phyloP scores from a whole-genome alignment of 106 monocot genomes.

The Gastrodia elata region DNA sequence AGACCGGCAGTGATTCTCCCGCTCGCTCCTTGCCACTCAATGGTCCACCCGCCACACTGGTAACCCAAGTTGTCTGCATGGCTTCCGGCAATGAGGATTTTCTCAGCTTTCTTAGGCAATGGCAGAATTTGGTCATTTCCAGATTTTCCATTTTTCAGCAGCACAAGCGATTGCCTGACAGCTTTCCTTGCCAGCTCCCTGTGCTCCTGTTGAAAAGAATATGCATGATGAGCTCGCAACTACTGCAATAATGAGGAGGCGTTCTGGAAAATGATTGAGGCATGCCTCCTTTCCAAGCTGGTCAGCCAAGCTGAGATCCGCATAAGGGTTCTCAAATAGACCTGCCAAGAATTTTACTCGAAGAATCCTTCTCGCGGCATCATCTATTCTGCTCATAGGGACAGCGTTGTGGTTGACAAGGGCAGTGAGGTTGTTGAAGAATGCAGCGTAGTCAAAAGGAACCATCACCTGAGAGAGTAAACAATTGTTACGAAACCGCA shows the following conservation, averaged over 20 bases:
- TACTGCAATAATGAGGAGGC: background rate
- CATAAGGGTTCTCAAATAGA: conserved; percentile 76
- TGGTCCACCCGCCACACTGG: conserved; percentile 73
- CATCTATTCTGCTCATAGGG: conserved; percentile 76
- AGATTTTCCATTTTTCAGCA: conserved; percentile 64
- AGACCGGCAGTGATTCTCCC: conserved; percentile 27
- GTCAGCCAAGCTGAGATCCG: conserved; percentile 44
- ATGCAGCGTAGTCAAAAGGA: conserved; percentile 42
- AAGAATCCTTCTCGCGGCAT: conserved; percentile 77
- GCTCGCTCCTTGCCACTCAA: conserved; percentile 44
- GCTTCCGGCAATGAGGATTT: conserved; percentile 55
- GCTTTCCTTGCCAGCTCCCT: conserved; percentile 82
- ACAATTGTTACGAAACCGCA: background rate
- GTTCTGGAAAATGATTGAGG: background rate
- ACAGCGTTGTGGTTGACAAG: conserved; percentile 44
- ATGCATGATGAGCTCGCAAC: background rate
- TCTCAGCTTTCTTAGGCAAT: conserved; percentile 31
- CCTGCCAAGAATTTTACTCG: conserved; percentile 70
- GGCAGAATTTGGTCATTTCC: conserved; percentile 24
- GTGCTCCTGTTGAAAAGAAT: conserved; percentile 48
- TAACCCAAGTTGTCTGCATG: conserved; percentile 57
- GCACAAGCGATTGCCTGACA: conserved; percentile 79
- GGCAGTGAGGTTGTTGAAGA: conserved; percentile 30
- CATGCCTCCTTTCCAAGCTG: conserved; percentile 64
- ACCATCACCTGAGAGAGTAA: conserved; percentile 74